Evolutionary conservation across 2,329 filamentous ascomycete genomes (phyloP).

Genomic region (Penicillium sp.): DNA sequence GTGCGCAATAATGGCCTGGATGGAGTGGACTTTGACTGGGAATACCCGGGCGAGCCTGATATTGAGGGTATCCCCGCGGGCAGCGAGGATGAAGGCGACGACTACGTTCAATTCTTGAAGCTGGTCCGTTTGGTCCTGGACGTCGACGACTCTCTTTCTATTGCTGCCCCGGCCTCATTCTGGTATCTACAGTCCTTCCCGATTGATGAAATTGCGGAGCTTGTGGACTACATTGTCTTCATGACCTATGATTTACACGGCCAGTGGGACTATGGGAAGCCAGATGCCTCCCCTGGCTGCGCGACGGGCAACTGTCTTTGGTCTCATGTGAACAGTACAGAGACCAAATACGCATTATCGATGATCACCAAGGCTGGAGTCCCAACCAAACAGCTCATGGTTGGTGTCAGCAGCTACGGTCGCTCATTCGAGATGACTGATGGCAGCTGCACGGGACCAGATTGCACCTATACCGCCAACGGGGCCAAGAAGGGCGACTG

Average conservation of each 20-base stretch:
- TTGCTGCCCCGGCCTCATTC: constrained; percentile 36
- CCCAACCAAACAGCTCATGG: background rate
- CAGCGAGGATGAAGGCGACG: constrained; percentile 32
- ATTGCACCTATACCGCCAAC: constrained; percentile 2
- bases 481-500: constrained; percentile 7
- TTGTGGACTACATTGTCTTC: constrained; percentile 34
- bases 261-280: constrained; percentile 6
- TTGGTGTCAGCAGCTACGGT: constrained; percentile 5
- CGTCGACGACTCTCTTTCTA: constrained; percentile 30
- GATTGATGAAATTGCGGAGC: constrained; percentile 24
- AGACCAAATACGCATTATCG: constrained; percentile 38
- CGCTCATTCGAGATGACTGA: constrained; percentile 12
- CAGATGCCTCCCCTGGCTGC: constrained; percentile 25
- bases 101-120: constrained; percentile 38
- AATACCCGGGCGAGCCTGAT: constrained; percentile 30
- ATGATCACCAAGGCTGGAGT: constrained; percentile 25
- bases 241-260: constrained; percentile 48
- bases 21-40: constrained; percentile 19
- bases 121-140: constrained; percentile 21
- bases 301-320: constrained; percentile 34
- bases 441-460: background rate
- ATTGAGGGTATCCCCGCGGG: constrained; percentile 43
- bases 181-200: constrained; percentile 39
- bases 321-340: constrained; percentile 41
- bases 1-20: constrained; percentile 19